Percentiles rank a stretch among this genome's conserved stretches.
Evolutionary conservation across 1,284 basidiomycete genomes (phyloP).

Genomic region (Cryptococcus hybrid): DNA sequence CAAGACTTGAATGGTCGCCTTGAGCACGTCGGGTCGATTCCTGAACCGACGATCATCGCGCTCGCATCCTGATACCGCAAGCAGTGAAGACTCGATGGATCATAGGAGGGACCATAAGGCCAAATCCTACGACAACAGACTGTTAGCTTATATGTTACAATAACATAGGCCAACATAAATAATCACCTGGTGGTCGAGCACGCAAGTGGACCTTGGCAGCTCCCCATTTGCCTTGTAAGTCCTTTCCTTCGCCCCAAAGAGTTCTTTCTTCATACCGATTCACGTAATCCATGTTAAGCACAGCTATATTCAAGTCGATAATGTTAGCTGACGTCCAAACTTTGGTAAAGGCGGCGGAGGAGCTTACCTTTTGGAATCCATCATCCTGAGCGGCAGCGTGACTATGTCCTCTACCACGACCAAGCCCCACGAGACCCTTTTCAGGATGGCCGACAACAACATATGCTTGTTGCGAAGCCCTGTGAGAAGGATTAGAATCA

Average conservation of each 20-base stretch:
- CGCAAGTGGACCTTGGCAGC: conserved; percentile 80
- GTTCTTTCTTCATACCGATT: conserved; percentile 86
- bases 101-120: conserved; percentile 82
- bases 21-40: conserved; percentile 66
- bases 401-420: conserved; percentile 73
- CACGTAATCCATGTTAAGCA: conserved; percentile 72
- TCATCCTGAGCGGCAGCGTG: conserved; percentile 60
- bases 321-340: conserved; percentile 4
- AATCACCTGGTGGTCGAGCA: conserved; percentile 90
- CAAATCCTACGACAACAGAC: conserved; percentile 63
- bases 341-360: background rate
- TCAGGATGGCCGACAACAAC: conserved; percentile 79
- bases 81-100: conserved; percentile 84
- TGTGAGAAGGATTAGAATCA: conserved; percentile 1
- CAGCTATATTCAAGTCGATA: conserved; percentile 20
- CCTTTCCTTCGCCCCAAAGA: conserved; percentile 63
- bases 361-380: conserved; percentile 63
- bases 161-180: conserved; percentile 74
- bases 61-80: conserved; percentile 91
- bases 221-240: conserved; percentile 79
- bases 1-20: conserved; percentile 49
- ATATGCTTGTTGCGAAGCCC: conserved; percentile 52
- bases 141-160: background rate
- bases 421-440: conserved; percentile 83
- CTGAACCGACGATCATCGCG: conserved; percentile 85